Percentiles rank a stretch among this genome's conserved stretches.
Conservation (phyloP, 768 basidiomycete genomes). For the Tephrocybe rancida region DNA sequence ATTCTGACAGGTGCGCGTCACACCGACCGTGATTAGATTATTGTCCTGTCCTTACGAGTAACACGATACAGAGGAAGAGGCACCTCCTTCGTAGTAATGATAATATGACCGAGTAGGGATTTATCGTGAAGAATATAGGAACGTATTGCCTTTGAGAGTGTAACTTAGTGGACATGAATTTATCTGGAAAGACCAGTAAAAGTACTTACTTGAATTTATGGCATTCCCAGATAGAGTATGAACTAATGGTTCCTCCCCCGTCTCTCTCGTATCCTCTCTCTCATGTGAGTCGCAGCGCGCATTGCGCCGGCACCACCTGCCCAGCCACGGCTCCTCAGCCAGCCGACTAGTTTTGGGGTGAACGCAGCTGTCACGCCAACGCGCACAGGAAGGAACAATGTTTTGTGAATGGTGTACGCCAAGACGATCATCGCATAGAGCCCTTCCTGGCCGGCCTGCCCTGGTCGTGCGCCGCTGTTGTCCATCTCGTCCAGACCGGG, state of each 20-base stretch:
- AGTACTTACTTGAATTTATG: conserved; percentile 5
- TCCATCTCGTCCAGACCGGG: conserved; percentile 71
- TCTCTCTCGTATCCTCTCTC: conserved; percentile 44
- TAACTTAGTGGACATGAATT: not conserved
- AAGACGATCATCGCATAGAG: conserved; percentile 91
- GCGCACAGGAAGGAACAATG: conserved; percentile 84
- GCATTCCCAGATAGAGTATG: not conserved
- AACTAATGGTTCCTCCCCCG: conserved; percentile 27
- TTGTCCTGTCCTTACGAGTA: not conserved
- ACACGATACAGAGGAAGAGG: conserved; percentile 24
- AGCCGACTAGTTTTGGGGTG: conserved; percentile 85
- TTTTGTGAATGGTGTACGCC: conserved; percentile 97
- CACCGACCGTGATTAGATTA: not conserved
- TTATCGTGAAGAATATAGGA: not conserved
- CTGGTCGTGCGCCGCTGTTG: conserved; percentile 27
- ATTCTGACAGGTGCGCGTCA: conserved; percentile 45
- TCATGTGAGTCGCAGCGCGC: conserved; percentile 59
- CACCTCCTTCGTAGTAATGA: conserved; percentile 16
- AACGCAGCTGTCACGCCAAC: conserved; percentile 86
- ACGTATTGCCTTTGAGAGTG: not conserved
- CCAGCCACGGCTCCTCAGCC: conserved; percentile 85
- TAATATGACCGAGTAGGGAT: not conserved
- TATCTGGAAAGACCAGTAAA: not conserved
- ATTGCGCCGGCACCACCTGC: conserved; percentile 69
- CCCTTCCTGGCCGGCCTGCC: conserved; percentile 59